Conservation (phyloP, 495 filamentous ascomycete species). For the Aspergillus carlsbadensis region DNA sequence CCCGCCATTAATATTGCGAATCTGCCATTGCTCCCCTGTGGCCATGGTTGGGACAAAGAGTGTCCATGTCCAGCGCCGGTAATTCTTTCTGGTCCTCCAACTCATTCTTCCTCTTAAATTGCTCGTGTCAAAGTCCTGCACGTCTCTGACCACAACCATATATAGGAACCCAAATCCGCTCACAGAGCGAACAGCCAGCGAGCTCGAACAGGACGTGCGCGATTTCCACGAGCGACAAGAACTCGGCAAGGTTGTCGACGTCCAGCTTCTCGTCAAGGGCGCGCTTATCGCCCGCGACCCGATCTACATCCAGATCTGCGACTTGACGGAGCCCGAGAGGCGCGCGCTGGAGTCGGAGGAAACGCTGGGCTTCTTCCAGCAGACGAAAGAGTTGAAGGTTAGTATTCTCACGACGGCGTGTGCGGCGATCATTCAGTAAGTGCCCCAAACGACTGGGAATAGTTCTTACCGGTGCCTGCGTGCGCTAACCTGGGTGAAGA, state of each 20-base stretch:
- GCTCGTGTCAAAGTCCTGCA: no score
- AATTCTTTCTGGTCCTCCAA: no score
- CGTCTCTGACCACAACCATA: background rate
- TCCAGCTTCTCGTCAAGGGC: background rate
- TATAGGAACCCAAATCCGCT: constrained; percentile 11
- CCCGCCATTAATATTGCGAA: no score
- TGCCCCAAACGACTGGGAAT: background rate
- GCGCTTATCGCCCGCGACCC: no score
- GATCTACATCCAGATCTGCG: no score
- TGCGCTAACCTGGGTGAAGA: constrained; percentile 1
- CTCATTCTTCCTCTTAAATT: no score
- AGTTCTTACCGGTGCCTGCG: background rate
- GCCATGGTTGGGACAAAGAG: no score
- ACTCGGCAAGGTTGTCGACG: constrained; percentile 9
- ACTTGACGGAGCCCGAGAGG: constrained; percentile 6
- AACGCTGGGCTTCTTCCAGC: constrained; percentile 10
- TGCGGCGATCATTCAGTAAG: constrained; percentile 31
- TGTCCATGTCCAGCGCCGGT: no score
- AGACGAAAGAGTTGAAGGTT: constrained; percentile 23
- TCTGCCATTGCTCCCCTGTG: no score
- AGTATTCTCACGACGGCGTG: constrained; percentile 27
- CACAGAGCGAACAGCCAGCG: constrained; percentile 1
- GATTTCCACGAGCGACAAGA: constrained; percentile 3
- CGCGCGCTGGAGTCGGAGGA: constrained; percentile 10
- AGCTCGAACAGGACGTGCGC: constrained; percentile 15